phyloP scores from a whole-genome alignment of 805 yeast species.

The Barnettozyma sucrosica region DNA sequence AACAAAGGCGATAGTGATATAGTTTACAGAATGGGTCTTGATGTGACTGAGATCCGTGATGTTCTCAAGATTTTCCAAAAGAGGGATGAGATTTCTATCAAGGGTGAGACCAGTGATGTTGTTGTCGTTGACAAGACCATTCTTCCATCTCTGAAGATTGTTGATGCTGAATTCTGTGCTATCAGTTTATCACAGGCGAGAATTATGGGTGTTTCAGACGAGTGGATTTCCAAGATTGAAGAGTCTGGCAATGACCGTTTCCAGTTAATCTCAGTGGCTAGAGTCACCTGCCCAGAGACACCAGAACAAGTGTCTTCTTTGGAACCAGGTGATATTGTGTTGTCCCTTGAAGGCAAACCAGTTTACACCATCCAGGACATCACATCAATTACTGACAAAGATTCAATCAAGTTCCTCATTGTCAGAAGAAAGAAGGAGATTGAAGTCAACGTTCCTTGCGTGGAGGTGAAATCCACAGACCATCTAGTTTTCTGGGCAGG shows the following conservation, averaged over 20 bases:
- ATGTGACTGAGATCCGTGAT: constrained; percentile 55
- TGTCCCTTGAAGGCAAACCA: constrained; percentile 60
- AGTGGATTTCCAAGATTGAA: constrained; percentile 71
- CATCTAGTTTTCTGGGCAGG: constrained; percentile 81
- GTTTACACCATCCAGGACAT: constrained; percentile 63
- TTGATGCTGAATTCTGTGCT: constrained; percentile 75
- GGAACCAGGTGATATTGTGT: constrained; percentile 67
- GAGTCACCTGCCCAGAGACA: constrained; percentile 52
- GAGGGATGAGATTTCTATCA: constrained; percentile 32
- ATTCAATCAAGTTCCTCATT: constrained; percentile 49
- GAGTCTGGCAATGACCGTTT: constrained; percentile 55
- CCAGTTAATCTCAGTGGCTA: constrained; percentile 65
- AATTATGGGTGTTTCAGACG: constrained; percentile 80
- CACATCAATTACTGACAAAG: constrained; percentile 36
- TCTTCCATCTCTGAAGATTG: constrained; percentile 54
- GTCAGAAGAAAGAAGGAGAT: constrained; percentile 66
- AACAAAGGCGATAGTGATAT: constrained; percentile 55
- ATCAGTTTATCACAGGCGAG: constrained; percentile 70
- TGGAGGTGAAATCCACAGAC: constrained; percentile 54
- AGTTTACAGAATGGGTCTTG: constrained; percentile 69
- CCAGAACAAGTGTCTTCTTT: constrained; percentile 20
- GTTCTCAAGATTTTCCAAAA: constrained; percentile 50
- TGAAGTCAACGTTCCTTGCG: constrained; percentile 58
- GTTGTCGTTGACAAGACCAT: constrained; percentile 5
- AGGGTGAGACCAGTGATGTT: constrained; percentile 1